Conservation (phyloP, 352 stramenopile genomes). For the Globisporangium rhizosaccharum region DNA sequence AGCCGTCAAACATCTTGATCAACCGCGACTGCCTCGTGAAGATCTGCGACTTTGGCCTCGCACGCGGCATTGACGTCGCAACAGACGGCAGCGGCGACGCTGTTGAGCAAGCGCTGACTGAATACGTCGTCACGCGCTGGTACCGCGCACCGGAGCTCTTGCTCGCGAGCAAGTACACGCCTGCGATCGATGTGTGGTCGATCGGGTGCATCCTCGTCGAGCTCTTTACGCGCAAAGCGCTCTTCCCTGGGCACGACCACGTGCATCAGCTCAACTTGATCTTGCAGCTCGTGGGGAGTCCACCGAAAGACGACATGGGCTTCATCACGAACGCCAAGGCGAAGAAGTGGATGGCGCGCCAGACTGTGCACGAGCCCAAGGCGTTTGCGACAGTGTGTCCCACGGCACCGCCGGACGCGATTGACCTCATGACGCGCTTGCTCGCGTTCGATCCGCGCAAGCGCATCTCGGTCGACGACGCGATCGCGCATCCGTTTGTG, state of each 20-base stretch:
- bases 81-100: constrained; percentile 24
- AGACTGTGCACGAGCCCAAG: constrained; percentile 59
- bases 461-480: constrained; percentile 64
- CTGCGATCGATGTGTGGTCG: constrained; percentile 93
- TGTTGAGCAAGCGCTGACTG: constrained; percentile 61
- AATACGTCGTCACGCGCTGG: constrained; percentile 92
- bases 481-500: constrained; percentile 78
- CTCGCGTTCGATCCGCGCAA: constrained; percentile 88
- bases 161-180: constrained; percentile 93
- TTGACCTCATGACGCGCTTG: constrained; percentile 85
- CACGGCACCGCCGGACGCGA: constrained; percentile 41
- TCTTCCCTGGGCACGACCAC: constrained; percentile 82
- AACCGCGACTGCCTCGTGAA: constrained; percentile 89
- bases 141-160: constrained; percentile 90
- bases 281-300: constrained; percentile 64
- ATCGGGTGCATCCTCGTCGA: constrained; percentile 99
- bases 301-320: constrained; percentile 50
- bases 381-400: constrained; percentile 43
- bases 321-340: constrained; percentile 84
- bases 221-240: constrained; percentile 87
- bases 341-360: constrained; percentile 75
- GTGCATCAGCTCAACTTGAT: constrained; percentile 90
- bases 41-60: constrained; percentile 88
- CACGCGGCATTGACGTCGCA: constrained; percentile 58
- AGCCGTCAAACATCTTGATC: constrained; percentile 96